Evolutionary conservation across 2,329 filamentous ascomycete species (phyloP).

Genomic region (Cladophialophora exuberans): DNA sequence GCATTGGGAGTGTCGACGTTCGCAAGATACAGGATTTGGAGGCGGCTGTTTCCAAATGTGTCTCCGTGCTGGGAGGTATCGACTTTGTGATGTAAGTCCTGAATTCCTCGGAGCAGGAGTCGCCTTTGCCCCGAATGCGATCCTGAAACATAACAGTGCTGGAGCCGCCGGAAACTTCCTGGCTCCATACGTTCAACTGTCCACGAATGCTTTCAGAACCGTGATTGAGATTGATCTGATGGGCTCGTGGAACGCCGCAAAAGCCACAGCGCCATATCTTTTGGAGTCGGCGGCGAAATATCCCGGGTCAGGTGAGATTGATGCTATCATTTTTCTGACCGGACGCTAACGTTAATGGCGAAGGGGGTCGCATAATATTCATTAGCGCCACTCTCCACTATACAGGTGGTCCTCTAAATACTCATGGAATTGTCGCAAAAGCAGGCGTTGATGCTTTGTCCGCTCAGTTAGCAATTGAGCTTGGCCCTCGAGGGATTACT

Average conservation of each 20-base stretch:
- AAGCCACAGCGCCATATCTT: constrained; percentile 17
- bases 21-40: constrained; percentile 70
- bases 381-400: constrained; percentile 91
- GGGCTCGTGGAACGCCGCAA: constrained; percentile 19
- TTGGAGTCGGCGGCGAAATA: constrained; percentile 38
- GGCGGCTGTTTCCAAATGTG: constrained; percentile 76
- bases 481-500: constrained; percentile 81
- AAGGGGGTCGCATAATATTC: constrained; percentile 79
- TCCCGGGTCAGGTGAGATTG: neutral
- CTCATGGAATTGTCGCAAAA: constrained; percentile 87
- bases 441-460: constrained; percentile 85
- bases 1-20: constrained; percentile 75
- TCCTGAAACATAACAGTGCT: constrained; percentile 6
- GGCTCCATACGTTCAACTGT: constrained; percentile 11
- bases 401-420: constrained; percentile 79
- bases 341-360: neutral
- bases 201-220: constrained; percentile 22
- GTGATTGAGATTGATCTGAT: constrained; percentile 23
- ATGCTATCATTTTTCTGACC: neutral
- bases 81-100: constrained; percentile 82
- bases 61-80: constrained; percentile 78
- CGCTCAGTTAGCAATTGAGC: constrained; percentile 78
- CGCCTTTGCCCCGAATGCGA: neutral
- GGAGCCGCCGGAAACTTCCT: constrained; percentile 24
- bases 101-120: too few species aligned